Percentiles rank a stretch among this genome's conserved stretches.
These are phyloP conservation scores for Fusarium begoniae DNA, from an alignment of 2,329 filamentous ascomycete species.

Conservation along the genomic window DNA sequence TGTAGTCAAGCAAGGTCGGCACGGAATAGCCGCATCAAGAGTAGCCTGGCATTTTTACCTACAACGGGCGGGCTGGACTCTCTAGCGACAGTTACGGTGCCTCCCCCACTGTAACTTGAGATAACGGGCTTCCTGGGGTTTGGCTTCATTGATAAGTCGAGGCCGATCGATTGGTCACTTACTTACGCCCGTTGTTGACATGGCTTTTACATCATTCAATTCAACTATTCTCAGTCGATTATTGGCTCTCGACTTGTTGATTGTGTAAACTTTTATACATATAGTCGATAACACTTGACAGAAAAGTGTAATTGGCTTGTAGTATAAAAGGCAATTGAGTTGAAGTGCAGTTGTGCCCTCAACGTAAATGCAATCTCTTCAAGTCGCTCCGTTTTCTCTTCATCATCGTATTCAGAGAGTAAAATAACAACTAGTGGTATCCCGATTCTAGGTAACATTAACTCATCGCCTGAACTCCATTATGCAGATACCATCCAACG, in stretches of 20 bases:
- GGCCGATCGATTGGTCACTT: slow-evolving; percentile 17
- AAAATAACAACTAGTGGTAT: slow-evolving; percentile 17
- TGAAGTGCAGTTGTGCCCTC: not conserved
- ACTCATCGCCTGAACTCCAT: slow-evolving; percentile 14
- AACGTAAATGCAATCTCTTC: not conserved
- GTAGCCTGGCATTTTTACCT: slow-evolving; percentile 23
- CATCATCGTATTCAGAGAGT: not conserved
- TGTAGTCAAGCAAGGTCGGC: not conserved
- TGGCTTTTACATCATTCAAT: slow-evolving; percentile 16
- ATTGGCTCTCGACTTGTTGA: slow-evolving; percentile 12
- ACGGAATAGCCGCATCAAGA: slow-evolving; percentile 29
- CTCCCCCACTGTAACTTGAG: slow-evolving; percentile 21
- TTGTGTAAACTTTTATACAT: slow-evolving; percentile 16
- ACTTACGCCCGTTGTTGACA: slow-evolving; percentile 8
- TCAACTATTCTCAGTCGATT: not conserved
- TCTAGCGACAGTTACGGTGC: not conserved
- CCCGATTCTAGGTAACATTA: slow-evolving; percentile 10
- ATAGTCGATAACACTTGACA: slow-evolving; percentile 2
- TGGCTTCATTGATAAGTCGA: slow-evolving; percentile 18
- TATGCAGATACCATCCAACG: slow-evolving; percentile 17
- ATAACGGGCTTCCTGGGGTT: slow-evolving; percentile 20
- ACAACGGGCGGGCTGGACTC: slow-evolving; percentile 8
- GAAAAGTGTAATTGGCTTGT: not conserved
- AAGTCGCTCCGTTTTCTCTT: not conserved
- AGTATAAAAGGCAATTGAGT: not conserved